Evolutionary conservation across 2,329 filamentous ascomycete genomes (phyloP).

Genomic region (Fusarium humuli): DNA sequence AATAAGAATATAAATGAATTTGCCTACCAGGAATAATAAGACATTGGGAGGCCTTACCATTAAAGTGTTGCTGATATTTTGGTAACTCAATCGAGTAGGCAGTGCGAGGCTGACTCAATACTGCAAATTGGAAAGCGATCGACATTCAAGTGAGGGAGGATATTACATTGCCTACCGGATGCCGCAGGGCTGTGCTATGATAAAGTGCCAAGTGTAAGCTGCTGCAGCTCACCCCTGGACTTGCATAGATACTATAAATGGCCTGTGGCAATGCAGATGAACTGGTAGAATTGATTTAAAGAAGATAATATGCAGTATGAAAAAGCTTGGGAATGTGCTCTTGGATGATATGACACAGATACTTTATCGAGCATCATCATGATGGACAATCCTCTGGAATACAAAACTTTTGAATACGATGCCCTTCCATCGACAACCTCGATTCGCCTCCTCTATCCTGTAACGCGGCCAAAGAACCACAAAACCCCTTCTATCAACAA

Average conservation of each 20-base stretch:
- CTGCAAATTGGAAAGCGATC: not conserved
- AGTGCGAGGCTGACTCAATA: not conserved
- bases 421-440: not conserved
- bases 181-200: not conserved
- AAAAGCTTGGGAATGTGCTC: not conserved
- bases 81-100: not conserved
- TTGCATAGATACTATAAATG: not conserved
- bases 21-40: not conserved
- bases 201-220: not conserved
- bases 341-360: not conserved
- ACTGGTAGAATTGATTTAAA: not conserved
- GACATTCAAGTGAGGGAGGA: not conserved
- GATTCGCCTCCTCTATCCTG: not conserved
- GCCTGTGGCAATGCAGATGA: not conserved
- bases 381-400: not conserved
- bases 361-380: not conserved
- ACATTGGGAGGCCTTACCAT: not conserved
- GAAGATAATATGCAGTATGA: not conserved
- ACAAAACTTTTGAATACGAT: not conserved
- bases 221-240: not conserved
- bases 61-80: not conserved
- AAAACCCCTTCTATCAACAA: not conserved
- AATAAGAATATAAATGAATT: too few relatives aligned
- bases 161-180: not conserved
- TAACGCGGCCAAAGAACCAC: not conserved